Conservation (phyloP, 805 yeast species). For the Candida ficus region DNA sequence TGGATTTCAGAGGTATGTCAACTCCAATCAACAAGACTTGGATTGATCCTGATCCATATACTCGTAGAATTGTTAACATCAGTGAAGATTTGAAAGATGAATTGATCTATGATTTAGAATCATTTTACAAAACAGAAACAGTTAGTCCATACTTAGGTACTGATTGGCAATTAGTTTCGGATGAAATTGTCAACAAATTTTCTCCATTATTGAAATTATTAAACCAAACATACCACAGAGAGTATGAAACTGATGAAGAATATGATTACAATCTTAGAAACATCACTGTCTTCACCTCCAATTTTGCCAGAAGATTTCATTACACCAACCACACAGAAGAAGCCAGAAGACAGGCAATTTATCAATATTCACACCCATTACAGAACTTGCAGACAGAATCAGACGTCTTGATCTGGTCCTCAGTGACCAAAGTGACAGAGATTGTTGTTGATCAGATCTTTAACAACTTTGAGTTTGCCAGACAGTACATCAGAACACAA, state of each 20-base stretch:
- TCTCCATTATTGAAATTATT: constrained; percentile 41
- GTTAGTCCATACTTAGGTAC: constrained; percentile 37
- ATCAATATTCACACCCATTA: constrained; percentile 7
- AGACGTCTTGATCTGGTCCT: constrained; percentile 9
- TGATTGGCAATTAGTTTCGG: constrained; percentile 52
- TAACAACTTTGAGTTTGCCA: constrained; percentile 4
- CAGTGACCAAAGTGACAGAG: constrained; percentile 2
- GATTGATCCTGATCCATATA: constrained; percentile 44
- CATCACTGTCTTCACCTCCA: constrained; percentile 36
- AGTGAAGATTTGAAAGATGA: constrained; percentile 30
- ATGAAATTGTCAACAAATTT: constrained; percentile 46
- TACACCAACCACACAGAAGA: constrained; percentile 17
- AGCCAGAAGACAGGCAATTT: constrained; percentile 5
- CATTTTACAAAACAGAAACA: constrained; percentile 25
- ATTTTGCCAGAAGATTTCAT: constrained; percentile 41
- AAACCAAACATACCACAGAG: constrained; percentile 31
- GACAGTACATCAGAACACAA: not conserved
- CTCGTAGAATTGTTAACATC: constrained; percentile 32
- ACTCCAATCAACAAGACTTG: constrained; percentile 50
- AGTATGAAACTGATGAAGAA: constrained; percentile 7
- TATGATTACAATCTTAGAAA: constrained; percentile 25
- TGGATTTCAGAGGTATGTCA: constrained; percentile 49
- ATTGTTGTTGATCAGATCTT: not conserved
- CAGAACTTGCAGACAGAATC: constrained; percentile 2
- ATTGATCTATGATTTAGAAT: constrained; percentile 32